Base-by-base conservation (phyloP, 23 red algal species). In the Agarophyton chilense region DNA sequence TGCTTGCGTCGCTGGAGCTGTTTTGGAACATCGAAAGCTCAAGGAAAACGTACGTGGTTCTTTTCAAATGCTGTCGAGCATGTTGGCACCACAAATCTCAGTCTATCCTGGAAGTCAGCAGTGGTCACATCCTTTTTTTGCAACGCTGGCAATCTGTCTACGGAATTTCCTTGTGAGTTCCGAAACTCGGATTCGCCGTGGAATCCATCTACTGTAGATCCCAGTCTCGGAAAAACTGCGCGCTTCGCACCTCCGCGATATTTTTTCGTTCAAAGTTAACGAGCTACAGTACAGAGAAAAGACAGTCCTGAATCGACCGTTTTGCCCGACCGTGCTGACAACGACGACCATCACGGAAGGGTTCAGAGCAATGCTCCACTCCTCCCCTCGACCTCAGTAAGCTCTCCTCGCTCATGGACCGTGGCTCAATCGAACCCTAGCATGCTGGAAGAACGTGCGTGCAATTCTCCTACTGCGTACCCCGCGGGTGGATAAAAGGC, bases 361-460 rank as follows among this genome's bases (percentile, higher is more conserved):
- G 60, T 65, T 65, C 35, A 36, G 29, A 65, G 9, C 21, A 29
- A 29, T 33, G 60, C 60, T 35, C 60, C 16, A 18, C 31, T 14
- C 33, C 60, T 47, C 55, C 55, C 29, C 25, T 65, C 60, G 29
- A 29, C 32, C 31, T 10, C 9, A 36, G 29, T 65, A 36, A 14
- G 28, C 60, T 36, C 60, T 18, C 29, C 21, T 36, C 60, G 29
- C 60, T 16, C 26, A 33, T 29, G 32, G 4, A 33, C 60, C 60
- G 60, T 65, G 60, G 29, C 60, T 8, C 22, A 65, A 36, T 65
- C 60, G 60, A 65, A 65, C 33, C 31, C 60, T 36, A 35, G 29
- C 33, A 65, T 65, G 60, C 60, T 36, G 60, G 33, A 65, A 65
- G 60, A 65, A 65, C 35, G 60, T 18, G 55, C 55, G 25, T 58